These are phyloP conservation scores for Rutstroemia sydowiana DNA, from an alignment of 2,329 filamentous ascomycete species.

Conservation along the genomic window DNA sequence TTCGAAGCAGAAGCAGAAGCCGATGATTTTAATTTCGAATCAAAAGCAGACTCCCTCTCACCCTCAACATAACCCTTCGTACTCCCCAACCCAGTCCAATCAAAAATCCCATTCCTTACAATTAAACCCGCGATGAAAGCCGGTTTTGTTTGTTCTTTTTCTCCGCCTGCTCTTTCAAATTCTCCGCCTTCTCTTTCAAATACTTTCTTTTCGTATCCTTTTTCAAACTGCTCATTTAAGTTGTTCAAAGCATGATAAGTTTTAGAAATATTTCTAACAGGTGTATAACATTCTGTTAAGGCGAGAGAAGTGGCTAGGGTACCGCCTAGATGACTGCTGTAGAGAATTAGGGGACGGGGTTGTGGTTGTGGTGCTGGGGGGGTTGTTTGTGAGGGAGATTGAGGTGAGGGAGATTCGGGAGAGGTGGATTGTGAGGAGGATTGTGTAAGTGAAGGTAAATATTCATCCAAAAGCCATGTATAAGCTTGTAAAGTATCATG, in stretches of 20 bases:
- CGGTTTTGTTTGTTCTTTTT: no score
- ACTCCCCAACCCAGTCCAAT: no score
- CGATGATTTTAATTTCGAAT: no score
- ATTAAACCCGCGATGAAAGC: no score
- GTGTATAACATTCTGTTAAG: slow-evolving; percentile 43
- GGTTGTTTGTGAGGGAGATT: neutral
- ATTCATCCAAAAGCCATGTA: slow-evolving; percentile 19
- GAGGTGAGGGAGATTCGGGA: neutral
- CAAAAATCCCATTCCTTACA: slow-evolving; percentile 53
- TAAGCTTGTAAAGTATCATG: slow-evolving; percentile 50
- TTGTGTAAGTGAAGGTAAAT: slow-evolving; percentile 13
- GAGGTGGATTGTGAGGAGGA: neutral
- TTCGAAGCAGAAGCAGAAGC: no score
- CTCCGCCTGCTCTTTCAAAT: no score
- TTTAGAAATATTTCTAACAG: slow-evolving; percentile 30
- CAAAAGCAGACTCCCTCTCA: no score
- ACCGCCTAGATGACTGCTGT: slow-evolving; percentile 51
- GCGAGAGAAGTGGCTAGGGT: slow-evolving; percentile 49
- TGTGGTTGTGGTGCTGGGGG: slow-evolving; percentile 30
- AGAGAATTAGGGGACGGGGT: slow-evolving; percentile 35
- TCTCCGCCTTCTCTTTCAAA: no score
- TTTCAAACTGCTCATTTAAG: no score
- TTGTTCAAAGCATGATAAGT: no score
- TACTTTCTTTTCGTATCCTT: no score
- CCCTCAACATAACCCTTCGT: no score